Percentiles rank a stretch among this genome's conserved stretches.
These are phyloP conservation scores for Dionaea muscipula DNA, from an alignment of 179 eudicot genomes.

Conservation along the genomic window DNA sequence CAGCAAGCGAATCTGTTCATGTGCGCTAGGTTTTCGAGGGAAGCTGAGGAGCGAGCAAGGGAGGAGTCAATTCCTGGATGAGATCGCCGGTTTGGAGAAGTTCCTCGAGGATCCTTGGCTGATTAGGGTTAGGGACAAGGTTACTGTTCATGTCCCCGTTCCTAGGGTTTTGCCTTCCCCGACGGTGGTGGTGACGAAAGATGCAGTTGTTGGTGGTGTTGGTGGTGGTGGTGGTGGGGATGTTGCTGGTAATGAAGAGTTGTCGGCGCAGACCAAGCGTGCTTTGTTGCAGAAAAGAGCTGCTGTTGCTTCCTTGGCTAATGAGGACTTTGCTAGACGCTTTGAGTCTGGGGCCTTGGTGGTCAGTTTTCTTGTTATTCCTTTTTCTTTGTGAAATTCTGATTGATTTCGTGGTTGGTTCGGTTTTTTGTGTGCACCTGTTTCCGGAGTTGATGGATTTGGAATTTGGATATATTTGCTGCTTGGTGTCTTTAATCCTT, in stretches of 20 bases:
- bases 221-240: constrained; percentile 7
- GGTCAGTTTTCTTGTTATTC: constrained; percentile 22
- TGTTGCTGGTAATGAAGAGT: too few species aligned
- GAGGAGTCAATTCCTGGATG: constrained; percentile 21
- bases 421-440: not conserved
- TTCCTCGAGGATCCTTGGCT: constrained; percentile 59
- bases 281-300: constrained; percentile 67
- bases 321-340: constrained; percentile 65
- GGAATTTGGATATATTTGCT: too few species aligned
- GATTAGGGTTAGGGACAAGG: constrained; percentile 29
- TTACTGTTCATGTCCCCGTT: constrained; percentile 58
- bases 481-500: too few species aligned
- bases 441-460: too few species aligned
- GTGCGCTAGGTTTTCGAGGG: constrained; percentile 56
- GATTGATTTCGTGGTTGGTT: not conserved
- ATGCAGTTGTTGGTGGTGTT: constrained; percentile 7
- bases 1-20: constrained; percentile 77
- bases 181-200: constrained; percentile 18
- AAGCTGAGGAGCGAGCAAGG: constrained; percentile 16
- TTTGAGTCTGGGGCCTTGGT: constrained; percentile 56
- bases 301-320: constrained; percentile 55
- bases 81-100: constrained; percentile 27
- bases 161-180: constrained; percentile 49
- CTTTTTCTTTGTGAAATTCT: not conserved
- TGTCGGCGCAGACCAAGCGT: constrained; percentile 78